A percentile compares a stretch with the other conserved stretches of the same genome.
These are phyloP conservation scores for Lipomyces oligophaga DNA, from an alignment of 805 yeast genomes.

Conservation along the genomic window DNA sequence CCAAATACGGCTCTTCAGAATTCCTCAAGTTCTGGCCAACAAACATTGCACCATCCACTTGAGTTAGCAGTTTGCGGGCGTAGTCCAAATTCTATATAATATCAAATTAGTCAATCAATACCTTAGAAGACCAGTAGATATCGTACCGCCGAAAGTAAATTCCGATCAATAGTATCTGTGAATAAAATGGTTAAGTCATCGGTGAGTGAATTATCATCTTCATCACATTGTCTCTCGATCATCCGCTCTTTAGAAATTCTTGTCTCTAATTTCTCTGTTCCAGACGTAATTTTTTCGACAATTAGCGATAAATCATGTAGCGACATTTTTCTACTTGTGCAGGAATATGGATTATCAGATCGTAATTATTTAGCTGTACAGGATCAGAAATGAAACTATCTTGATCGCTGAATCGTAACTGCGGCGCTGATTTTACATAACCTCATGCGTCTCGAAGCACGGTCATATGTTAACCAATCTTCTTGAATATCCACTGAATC, in stretches of 20 bases:
- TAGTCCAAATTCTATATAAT: slow-evolving; percentile 21
- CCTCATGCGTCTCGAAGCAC: too few species aligned
- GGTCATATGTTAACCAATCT: too few species aligned
- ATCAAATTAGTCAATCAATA: not conserved
- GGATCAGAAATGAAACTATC: too few species aligned
- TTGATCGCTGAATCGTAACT: too few species aligned
- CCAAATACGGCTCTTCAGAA: slow-evolving; percentile 1
- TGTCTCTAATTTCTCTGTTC: slow-evolving; percentile 3
- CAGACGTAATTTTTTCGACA: slow-evolving; percentile 4
- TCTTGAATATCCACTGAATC: too few species aligned
- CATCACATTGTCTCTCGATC: not conserved
- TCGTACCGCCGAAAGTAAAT: slow-evolving; percentile 16
- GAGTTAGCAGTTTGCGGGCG: slow-evolving; percentile 18
- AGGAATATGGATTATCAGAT: not conserved
- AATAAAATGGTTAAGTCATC: slow-evolving; percentile 9
- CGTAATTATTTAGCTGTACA: too few species aligned
- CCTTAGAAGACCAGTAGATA: not conserved
- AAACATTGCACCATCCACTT: slow-evolving; percentile 16
- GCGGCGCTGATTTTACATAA: too few species aligned
- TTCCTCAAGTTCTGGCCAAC: too few species aligned
- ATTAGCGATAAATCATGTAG: slow-evolving; percentile 9
- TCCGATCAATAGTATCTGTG: slow-evolving; percentile 14
- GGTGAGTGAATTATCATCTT: not conserved
- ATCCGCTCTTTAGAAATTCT: not conserved
- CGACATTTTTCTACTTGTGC: slow-evolving; percentile 6